Percentiles rank a stretch among this genome's conserved stretches.
These are phyloP conservation scores for Podospora didyma DNA, from an alignment of 495 filamentous ascomycete genomes.

Conservation along the genomic window DNA sequence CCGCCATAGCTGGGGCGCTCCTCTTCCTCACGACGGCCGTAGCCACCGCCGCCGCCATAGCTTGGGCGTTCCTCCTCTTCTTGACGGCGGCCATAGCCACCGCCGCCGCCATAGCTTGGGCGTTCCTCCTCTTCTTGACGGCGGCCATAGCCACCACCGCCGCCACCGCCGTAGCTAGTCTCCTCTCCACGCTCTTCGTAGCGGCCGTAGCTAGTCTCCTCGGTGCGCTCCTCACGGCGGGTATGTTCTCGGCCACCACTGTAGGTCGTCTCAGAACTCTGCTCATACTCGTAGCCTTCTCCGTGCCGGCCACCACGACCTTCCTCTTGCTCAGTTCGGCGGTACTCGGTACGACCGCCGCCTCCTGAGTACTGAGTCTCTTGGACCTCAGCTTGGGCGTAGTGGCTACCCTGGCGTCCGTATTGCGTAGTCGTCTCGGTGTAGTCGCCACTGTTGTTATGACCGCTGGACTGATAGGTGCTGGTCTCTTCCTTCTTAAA, in stretches of 20 bases:
- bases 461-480: slow-evolving; percentile 32
- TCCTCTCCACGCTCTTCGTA: slow-evolving; percentile 22
- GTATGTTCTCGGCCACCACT: background rate
- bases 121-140: slow-evolving; percentile 5
- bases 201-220: slow-evolving; percentile 16
- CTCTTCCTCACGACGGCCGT: slow-evolving; percentile 4
- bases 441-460: slow-evolving; percentile 39
- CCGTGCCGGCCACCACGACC: background rate
- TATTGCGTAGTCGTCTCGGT: slow-evolving; percentile 40
- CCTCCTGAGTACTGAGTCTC: slow-evolving; percentile 41
- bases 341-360: slow-evolving; percentile 39
- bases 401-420: slow-evolving; percentile 39
- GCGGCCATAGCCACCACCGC: slow-evolving; percentile 1
- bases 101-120: slow-evolving; percentile 2
- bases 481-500: slow-evolving; percentile 39
- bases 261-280: no score
- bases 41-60: background rate
- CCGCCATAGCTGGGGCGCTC: slow-evolving; percentile 7
- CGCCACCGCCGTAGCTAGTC: slow-evolving; percentile 6
- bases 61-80: slow-evolving; percentile 8
- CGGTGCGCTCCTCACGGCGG: slow-evolving; percentile 35
- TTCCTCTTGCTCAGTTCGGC: slow-evolving; percentile 37
- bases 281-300: no score
- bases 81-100: slow-evolving; percentile 1
- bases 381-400: slow-evolving; percentile 45